Conservation (phyloP, 2,329 filamentous ascomycete genomes). For the Botrytis hyacinthi region DNA sequence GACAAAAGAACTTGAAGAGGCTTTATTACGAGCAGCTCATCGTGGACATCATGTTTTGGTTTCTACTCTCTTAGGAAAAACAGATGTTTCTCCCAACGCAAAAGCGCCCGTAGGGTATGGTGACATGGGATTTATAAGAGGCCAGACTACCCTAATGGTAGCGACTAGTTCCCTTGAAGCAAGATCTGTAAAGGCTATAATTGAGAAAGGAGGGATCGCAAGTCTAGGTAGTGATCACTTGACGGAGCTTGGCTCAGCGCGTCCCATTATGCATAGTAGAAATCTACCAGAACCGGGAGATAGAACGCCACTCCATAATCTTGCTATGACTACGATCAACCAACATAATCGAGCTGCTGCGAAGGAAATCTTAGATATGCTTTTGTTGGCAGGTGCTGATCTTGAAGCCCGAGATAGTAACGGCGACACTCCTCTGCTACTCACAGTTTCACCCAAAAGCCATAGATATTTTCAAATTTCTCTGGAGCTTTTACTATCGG, state of each 20-base stretch:
- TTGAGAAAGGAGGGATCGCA: background rate
- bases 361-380: slow-evolving; percentile 10
- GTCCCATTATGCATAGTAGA: too few relatives aligned
- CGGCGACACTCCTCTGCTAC: slow-evolving; percentile 27
- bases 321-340: background rate
- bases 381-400: slow-evolving; percentile 33
- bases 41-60: background rate
- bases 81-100: slow-evolving; percentile 5
- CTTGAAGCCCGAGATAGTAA: slow-evolving; percentile 27
- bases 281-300: too few relatives aligned
- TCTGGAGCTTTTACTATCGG: slow-evolving; percentile 7
- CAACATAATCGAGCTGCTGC: background rate
- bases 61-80: background rate
- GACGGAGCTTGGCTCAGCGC: too few relatives aligned
- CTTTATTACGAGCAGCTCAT: background rate
- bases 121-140: too few relatives aligned
- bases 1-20: background rate
- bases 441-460: background rate
- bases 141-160: background rate
- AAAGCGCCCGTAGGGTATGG: too few relatives aligned
- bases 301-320: background rate
- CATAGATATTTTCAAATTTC: background rate
- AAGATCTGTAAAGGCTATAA: background rate
- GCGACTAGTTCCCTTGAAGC: background rate
- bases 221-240: background rate